These are phyloP conservation scores for Phaeomoniella chlamydospora DNA, from an alignment of 2,329 filamentous ascomycete genomes.

Conservation along the genomic window DNA sequence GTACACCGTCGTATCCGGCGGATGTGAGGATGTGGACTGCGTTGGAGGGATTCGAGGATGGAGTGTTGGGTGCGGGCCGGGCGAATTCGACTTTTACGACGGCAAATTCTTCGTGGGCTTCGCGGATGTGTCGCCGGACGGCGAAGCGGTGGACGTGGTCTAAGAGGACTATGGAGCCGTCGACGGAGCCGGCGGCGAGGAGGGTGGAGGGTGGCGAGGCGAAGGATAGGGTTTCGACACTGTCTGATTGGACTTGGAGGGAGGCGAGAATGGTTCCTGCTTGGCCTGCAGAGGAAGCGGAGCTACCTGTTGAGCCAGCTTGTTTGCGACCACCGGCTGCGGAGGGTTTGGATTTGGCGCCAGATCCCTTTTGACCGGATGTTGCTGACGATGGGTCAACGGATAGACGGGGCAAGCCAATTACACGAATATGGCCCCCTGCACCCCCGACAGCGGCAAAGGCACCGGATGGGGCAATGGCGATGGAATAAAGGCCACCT, in stretches of 20 bases:
- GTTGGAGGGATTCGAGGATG: conserved; percentile 15
- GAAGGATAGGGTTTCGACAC: conserved; percentile 63
- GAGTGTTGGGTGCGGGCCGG: conserved; percentile 10
- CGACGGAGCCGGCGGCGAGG: conserved; percentile 49
- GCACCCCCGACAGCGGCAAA: conserved; percentile 81
- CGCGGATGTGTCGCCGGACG: conserved; percentile 65
- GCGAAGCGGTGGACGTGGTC: conserved; percentile 78
- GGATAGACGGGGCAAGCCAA: conserved; percentile 59
- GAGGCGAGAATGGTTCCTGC: conserved; percentile 66
- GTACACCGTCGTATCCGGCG: conserved; percentile 82
- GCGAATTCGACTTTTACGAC: conserved; percentile 86
- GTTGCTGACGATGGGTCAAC: conserved; percentile 15
- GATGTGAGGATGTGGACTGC: conserved; percentile 63
- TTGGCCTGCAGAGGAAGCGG: conserved; percentile 30
- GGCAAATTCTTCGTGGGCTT: conserved; percentile 74
- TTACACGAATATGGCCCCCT: conserved; percentile 69
- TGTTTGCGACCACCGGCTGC: conserved; percentile 27
- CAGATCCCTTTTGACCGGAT: conserved; percentile 23
- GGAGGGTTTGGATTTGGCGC: conserved; percentile 32
- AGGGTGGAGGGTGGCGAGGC: conserved; percentile 45
- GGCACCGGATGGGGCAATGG: conserved; percentile 62
- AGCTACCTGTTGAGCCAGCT: conserved; percentile 19
- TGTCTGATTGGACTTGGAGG: conserved; percentile 62
- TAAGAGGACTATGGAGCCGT: conserved; percentile 65
- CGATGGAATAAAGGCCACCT: conserved; percentile 79